Percentiles rank a stretch among this genome's conserved stretches.
phyloP scores from a whole-genome alignment of 2,329 filamentous ascomycete species.

The Fusarium torulosum region DNA sequence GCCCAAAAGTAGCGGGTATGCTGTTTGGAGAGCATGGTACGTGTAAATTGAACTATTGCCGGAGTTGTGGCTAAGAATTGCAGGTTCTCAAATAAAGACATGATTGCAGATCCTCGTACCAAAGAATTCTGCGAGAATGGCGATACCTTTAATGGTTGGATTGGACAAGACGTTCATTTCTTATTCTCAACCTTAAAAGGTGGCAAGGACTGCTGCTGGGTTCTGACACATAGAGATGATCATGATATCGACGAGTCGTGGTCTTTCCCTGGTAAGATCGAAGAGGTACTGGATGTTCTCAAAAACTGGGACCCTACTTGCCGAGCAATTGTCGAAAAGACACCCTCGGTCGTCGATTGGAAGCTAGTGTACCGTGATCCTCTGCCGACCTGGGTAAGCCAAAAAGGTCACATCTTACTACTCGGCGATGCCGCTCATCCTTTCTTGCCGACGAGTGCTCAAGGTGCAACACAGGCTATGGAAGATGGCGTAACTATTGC shows the following conservation, averaged over 20 bases:
- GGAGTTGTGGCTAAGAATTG: fast-evolving
- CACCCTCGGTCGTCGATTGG: constrained; percentile 28
- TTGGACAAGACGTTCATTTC: constrained; percentile 56
- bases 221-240: constrained; percentile 61
- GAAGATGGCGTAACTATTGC: constrained; percentile 35
- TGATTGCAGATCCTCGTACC: constrained; percentile 64
- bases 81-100: constrained; percentile 58
- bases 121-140: constrained; percentile 67
- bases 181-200: constrained; percentile 67
- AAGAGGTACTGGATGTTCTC: constrained; percentile 29
- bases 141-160: constrained; percentile 71
- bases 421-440: constrained; percentile 41
- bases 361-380: constrained; percentile 40
- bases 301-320: constrained; percentile 29
- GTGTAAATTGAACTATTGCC: constrained; percentile 26
- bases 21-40: constrained; percentile 62
- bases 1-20: constrained; percentile 40
- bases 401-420: constrained; percentile 5
- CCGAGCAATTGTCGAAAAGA: constrained; percentile 40
- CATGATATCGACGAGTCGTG: constrained; percentile 41
- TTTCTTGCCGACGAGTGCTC: constrained; percentile 36
- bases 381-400: constrained; percentile 31
- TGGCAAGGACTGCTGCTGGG: constrained; percentile 63
- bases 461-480: constrained; percentile 40
- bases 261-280: constrained; percentile 37